These are phyloP conservation scores for Curvularia sp. DNA, from an alignment of 2,329 filamentous ascomycete genomes.

Conservation along the genomic window DNA sequence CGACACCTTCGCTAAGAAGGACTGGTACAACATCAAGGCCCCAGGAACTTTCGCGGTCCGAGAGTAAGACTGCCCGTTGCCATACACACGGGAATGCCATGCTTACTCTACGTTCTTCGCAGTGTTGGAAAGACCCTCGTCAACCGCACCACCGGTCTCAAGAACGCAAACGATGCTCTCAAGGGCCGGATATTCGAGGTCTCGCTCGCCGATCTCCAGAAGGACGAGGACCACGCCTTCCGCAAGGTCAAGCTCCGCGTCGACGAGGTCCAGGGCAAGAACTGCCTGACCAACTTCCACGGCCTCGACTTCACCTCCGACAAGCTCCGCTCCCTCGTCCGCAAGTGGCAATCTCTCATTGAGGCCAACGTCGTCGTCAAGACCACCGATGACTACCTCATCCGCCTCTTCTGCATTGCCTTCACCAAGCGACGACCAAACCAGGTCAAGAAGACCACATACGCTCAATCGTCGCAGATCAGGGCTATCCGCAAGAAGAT, in stretches of 20 bases:
- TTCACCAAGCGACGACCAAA: constrained; percentile 99
- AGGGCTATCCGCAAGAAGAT: constrained; percentile 99
- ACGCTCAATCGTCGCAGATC: constrained; percentile 96
- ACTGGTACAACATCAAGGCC: constrained; percentile 99
- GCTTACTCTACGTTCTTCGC: constrained; percentile 45
- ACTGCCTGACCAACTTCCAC: constrained; percentile 99
- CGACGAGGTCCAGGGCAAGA: constrained; percentile 99
- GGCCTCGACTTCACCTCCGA: constrained; percentile 99
- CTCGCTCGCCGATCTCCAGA: constrained; percentile 97
- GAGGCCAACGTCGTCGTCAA: constrained; percentile 99
- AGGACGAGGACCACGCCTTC: constrained; percentile 99
- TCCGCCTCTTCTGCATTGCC: constrained; percentile 97
- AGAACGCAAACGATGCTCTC: constrained; percentile 99
- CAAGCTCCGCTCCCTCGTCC: constrained; percentile 98
- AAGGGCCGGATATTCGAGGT: constrained; percentile 99
- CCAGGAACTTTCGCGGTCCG: constrained; percentile 93
- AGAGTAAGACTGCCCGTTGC: constrained; percentile 74
- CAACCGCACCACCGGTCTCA: constrained; percentile 99
- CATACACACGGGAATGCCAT: constrained; percentile 29
- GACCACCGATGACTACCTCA: constrained; percentile 99
- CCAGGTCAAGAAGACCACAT: constrained; percentile 99
- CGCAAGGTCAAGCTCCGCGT: constrained; percentile 99
- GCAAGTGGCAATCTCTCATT: constrained; percentile 99
- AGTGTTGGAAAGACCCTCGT: constrained; percentile 99
- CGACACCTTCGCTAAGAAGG: constrained; percentile 98